Base-by-base conservation (phyloP, 2,329 filamentous ascomycete genomes). In the Zymoseptoria ardabiliae region DNA sequence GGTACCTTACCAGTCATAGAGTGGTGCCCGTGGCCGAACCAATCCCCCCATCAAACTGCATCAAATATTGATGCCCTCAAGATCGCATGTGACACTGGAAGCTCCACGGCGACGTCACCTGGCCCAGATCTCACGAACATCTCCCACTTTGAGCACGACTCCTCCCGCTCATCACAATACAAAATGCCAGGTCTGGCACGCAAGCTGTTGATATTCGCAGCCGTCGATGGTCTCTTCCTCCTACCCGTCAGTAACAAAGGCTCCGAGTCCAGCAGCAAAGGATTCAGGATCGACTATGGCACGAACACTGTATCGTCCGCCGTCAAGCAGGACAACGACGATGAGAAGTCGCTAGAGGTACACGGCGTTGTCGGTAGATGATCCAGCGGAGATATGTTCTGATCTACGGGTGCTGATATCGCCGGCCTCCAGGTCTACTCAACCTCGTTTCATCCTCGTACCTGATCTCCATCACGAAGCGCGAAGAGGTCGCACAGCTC, bases 401-500 rank as follows among this genome's bases (percentile, higher is more conserved):
- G 45, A 23, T 28, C n/a, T 35, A 48, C 23, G 48, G 28, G 54
- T 59, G 48, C 59, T 9, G 11, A 25, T 45, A 41, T 61, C 61
- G 60, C 61, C 53, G n/a, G 28, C 30, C 49, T 28, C 58, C 54
- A 97, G 93, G 94, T 21, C 78, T 99, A 1, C 82, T 99, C 51
- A 90, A 86, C 41, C 84, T 97, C 61, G 89, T 91, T 21, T 88
- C 86, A 45, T 83, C 87, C 25, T 89, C 86, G 64, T 97, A 93
- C 74, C 82, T 99, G 6, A 83, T 99, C 59, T 88, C 90, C 10
- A 95, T 99, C 68, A 91, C 88, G 21, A 84, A 86, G 59, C 89
- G 93, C 53, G 84, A 95, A 69, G 90, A 96, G 73, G 91, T 97
- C 54, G 94, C 94, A 2, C 87, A 92, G 64, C 85, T 97, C 54